Evolutionary conservation across 305 asterid genomes (phyloP).

Genomic region (Fraxinus baroniana): DNA sequence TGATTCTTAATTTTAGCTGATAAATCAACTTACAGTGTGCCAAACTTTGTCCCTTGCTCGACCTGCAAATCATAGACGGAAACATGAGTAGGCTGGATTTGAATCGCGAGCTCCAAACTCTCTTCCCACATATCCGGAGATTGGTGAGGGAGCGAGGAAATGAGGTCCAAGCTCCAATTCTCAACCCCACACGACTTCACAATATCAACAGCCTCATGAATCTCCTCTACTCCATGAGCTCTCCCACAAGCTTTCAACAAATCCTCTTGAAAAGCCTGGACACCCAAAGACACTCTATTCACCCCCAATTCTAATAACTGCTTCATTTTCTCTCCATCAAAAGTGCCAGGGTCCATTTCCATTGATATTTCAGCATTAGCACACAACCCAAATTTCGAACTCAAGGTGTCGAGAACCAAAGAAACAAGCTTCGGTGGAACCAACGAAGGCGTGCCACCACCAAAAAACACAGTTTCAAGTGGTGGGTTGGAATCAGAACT

Average conservation of each 20-base stretch:
- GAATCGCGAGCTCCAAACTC: conserved; percentile 65
- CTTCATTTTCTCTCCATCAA: conserved; percentile 50
- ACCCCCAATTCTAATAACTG: conserved; percentile 65
- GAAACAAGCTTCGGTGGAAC: conserved; percentile 78
- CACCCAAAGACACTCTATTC: conserved; percentile 89
- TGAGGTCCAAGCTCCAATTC: conserved; percentile 91
- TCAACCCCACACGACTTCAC: conserved; percentile 56
- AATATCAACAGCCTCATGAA: conserved; percentile 71
- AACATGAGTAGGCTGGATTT: conserved; percentile 67
- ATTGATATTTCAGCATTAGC: conserved; percentile 79
- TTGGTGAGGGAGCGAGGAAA: conserved; percentile 88
- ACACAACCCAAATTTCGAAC: conserved; percentile 53
- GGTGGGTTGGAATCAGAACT: conserved; percentile 41
- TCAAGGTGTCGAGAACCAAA: conserved; percentile 51
- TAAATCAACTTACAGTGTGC: conserved; percentile 54
- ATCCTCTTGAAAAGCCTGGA: conserved; percentile 83
- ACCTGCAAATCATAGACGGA: conserved; percentile 94
- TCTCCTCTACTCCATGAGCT: conserved; percentile 74
- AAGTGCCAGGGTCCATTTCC: conserved; percentile 98
- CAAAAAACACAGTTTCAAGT: conserved; percentile 82
- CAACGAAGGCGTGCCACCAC: conserved; percentile 95
- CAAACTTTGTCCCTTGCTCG: conserved; percentile 83
- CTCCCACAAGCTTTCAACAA: conserved; percentile 86
- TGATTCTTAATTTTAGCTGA: not conserved
- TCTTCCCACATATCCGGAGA: conserved; percentile 79